phyloP scores from a whole-genome alignment of 2,329 filamentous ascomycete genomes.

The Ploettnerulaceae sp. region DNA sequence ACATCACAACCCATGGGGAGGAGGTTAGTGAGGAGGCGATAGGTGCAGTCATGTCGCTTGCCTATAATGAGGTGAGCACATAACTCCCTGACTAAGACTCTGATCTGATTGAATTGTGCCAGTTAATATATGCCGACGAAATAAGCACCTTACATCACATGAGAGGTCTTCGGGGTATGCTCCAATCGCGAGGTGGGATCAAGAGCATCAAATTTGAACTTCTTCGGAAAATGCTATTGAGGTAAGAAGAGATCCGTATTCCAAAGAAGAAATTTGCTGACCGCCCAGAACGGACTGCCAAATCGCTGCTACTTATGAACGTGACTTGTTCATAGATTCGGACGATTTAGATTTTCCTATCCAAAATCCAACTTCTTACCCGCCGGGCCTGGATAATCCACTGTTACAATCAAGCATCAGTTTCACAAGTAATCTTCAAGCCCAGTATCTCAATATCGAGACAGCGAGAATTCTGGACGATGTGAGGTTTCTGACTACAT shows the following conservation, averaged over 20 bases:
- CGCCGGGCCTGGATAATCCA: conserved; percentile 26
- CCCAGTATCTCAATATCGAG: conserved; percentile 17
- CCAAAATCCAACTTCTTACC: conserved; percentile 16
- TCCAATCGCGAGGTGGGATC: conserved; percentile 28
- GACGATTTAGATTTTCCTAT: conserved; percentile 13
- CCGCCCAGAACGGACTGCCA: conserved; percentile 32
- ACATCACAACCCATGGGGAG: conserved; percentile 21
- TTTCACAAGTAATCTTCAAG: conserved; percentile 18
- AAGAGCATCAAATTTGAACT: conserved; percentile 15
- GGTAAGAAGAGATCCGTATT: conserved; percentile 20
- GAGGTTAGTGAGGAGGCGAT: conserved; percentile 30
- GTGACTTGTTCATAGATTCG: conserved; percentile 28
- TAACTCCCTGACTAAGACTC: too few species aligned
- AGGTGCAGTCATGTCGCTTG: conserved; percentile 31
- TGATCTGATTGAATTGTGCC: conserved; percentile 15
- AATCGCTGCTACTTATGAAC: conserved; percentile 32
- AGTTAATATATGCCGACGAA: conserved; percentile 28
- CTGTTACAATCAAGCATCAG: conserved; percentile 22
- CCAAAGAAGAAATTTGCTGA: neutral
- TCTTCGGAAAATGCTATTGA: conserved; percentile 26
- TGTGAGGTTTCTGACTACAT: conserved; percentile 29
- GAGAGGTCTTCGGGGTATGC: conserved; percentile 33
- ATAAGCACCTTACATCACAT: conserved; percentile 32
- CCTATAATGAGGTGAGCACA: conserved; percentile 31
- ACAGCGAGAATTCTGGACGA: conserved; percentile 31